phyloP scores from a whole-genome alignment of 495 filamentous ascomycete species.

The Penicillium alfredii region DNA sequence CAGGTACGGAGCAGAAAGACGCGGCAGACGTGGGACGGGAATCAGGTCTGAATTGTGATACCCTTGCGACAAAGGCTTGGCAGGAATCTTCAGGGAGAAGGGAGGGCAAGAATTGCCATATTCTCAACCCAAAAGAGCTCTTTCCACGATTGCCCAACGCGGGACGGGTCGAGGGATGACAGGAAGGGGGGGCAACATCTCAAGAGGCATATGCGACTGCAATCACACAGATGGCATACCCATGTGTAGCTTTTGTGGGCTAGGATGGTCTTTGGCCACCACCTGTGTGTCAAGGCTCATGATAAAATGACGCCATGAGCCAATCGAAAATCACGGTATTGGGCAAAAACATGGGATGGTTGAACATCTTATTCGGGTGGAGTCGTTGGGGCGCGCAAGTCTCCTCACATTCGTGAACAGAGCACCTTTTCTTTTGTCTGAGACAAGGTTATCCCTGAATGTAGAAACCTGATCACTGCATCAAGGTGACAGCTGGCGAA shows the following conservation, averaged over 20 bases:
- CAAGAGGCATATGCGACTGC: conserved; percentile 15
- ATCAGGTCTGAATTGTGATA: conserved; percentile 15
- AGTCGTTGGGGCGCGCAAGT: conserved; percentile 19
- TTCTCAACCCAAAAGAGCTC: too few species aligned
- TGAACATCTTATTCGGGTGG: conserved; percentile 13
- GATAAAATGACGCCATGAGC: too few species aligned
- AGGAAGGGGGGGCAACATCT: conserved; percentile 9
- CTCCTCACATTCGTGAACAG: conserved; percentile 16
- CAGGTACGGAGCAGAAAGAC: conserved; percentile 19
- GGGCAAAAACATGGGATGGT: conserved; percentile 6
- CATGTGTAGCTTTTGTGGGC: too few species aligned
- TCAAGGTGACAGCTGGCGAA: conserved; percentile 39
- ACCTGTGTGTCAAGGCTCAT: conserved; percentile 19
- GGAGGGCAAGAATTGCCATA: too few species aligned
- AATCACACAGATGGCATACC: conserved; percentile 26
- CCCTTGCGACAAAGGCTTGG: conserved; percentile 17
- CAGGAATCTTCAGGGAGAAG: too few species aligned
- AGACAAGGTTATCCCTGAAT: conserved; percentile 25
- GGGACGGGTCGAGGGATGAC: conserved; percentile 10
- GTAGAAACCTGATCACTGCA: conserved; percentile 29
- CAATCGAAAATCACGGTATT: conserved; percentile 18
- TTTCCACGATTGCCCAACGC: conserved; percentile 13
- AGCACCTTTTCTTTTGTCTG: conserved; percentile 20
- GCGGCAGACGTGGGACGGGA: conserved; percentile 21
- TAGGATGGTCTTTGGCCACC: too few species aligned